Base-by-base conservation (phyloP, 352 stramenopile species). In the Peronospora destructor region DNA sequence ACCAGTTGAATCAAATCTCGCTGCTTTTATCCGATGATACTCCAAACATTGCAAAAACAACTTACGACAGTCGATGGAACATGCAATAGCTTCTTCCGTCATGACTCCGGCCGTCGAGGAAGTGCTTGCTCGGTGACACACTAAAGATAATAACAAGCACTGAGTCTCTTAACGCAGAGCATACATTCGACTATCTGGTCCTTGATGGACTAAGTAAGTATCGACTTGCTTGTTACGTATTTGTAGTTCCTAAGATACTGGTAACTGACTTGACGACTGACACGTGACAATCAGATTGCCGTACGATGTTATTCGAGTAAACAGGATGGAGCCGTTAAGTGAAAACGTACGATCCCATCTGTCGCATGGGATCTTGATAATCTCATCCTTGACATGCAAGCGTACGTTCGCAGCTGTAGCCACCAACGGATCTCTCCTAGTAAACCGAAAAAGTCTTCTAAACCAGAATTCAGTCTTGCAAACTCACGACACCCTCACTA, bases 101-200 rank as follows among this genome's bases (percentile, higher is more conserved):
- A 73, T 73, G 54, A 59, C 56, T 16, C 38, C 71, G 29, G 44
- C 71, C 9, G 26, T 73, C 10, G 60, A 73, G 11, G 64, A 76
- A 30, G 49, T 67, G n/a, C 38, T 76, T 1, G 48, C 54, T 26
- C 67, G 53, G 54, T 46, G 23, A 26, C 23, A 26, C 23, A 26
- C 23, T 21, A 3, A 21, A 21, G 19, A 21, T 21, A 21, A 21
- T 6, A 26, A 26, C 23, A 3, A 26, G 23, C 2, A 26, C 0
- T 26, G 23, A 26, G 0, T 6, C 2, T 26, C 2, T 26, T 26
- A 26, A 26, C 5, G 23, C 23, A 26, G 23, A 26, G 23, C 23
- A 6, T 26, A 26, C 23, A 26, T 26, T 6, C 23, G 2, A 6
- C 5, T 26, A 26, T 26, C 23, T 1, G 4, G 23, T 26, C 2